Percentiles rank a stretch among this genome's conserved stretches.
These are phyloP conservation scores for Daldinia caldariorum DNA, from an alignment of 495 filamentous ascomycete genomes.

Conservation along the genomic window DNA sequence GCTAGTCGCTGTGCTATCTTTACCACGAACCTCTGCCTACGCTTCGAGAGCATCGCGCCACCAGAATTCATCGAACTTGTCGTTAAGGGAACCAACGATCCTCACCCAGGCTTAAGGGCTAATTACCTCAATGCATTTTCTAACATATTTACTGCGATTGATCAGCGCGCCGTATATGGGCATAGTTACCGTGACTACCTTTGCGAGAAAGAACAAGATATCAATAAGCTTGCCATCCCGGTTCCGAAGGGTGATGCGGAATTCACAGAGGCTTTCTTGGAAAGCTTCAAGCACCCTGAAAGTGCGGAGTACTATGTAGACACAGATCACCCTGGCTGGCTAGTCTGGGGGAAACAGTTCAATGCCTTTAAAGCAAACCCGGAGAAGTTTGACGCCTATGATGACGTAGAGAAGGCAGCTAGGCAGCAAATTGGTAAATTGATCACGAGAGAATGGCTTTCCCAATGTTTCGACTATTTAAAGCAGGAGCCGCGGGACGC, in stretches of 20 bases:
- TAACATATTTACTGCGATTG: constrained; percentile 81
- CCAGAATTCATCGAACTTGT: constrained; percentile 85
- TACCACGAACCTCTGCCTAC: constrained; percentile 84
- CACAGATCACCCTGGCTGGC: constrained; percentile 91
- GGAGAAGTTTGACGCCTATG: constrained; percentile 76
- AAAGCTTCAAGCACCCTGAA: constrained; percentile 79
- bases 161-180: constrained; percentile 83
- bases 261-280: constrained; percentile 81
- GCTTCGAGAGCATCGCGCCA: constrained; percentile 87
- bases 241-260: constrained; percentile 76
- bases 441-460: constrained; percentile 85
- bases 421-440: constrained; percentile 83
- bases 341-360: constrained; percentile 93
- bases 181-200: constrained; percentile 90
- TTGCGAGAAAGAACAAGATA: constrained; percentile 74
- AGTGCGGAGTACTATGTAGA: constrained; percentile 86
- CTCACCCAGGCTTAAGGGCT: constrained; percentile 83
- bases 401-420: constrained; percentile 78
- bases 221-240: constrained; percentile 76
- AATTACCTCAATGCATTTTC: constrained; percentile 84
- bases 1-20: constrained; percentile 88
- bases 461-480: constrained; percentile 86
- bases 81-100: constrained; percentile 83
- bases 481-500: constrained; percentile 96
- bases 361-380: constrained; percentile 77